phyloP scores from a whole-genome alignment of 345 rosid genomes.

The Mercurialis annua region DNA sequence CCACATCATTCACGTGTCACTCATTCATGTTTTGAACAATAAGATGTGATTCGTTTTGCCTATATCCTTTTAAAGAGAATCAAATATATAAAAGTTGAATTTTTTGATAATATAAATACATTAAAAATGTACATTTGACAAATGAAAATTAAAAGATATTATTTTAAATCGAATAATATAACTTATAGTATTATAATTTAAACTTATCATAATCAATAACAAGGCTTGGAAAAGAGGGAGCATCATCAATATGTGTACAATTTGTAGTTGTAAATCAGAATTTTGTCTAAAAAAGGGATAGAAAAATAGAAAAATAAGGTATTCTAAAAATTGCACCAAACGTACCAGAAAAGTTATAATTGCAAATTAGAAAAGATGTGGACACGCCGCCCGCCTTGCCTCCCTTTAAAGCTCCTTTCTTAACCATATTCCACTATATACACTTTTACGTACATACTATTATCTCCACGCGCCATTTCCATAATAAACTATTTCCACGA shows the following conservation, averaged over 20 bases:
- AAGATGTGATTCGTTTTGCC: too few relatives aligned
- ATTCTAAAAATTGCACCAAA: constrained; percentile 19
- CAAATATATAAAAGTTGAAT: too few relatives aligned
- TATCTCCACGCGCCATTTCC: constrained; percentile 30
- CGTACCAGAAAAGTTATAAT: constrained; percentile 33
- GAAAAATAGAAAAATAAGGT: neutral
- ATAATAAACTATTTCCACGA: too few relatives aligned
- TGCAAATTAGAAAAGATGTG: constrained; percentile 27
- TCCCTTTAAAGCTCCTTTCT: constrained; percentile 44
- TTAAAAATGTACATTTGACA: too few relatives aligned
- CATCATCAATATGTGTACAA: neutral
- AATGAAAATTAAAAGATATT: too few relatives aligned
- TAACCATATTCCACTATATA: neutral
- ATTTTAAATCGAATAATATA: too few relatives aligned
- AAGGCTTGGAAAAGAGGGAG: neutral
- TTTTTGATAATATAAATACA: too few relatives aligned
- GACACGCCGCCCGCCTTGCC: constrained; percentile 41
- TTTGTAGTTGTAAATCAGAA: neutral
- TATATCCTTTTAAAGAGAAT: too few relatives aligned
- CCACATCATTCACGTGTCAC: too few relatives aligned
- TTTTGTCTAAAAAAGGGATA: neutral
- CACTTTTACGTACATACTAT: neutral
- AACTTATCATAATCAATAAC: too few relatives aligned
- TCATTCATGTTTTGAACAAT: too few relatives aligned
- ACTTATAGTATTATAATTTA: too few relatives aligned